Evolutionary conservation across 1,284 basidiomycete species (phyloP).

Genomic region (Takashimella koratensis): DNA sequence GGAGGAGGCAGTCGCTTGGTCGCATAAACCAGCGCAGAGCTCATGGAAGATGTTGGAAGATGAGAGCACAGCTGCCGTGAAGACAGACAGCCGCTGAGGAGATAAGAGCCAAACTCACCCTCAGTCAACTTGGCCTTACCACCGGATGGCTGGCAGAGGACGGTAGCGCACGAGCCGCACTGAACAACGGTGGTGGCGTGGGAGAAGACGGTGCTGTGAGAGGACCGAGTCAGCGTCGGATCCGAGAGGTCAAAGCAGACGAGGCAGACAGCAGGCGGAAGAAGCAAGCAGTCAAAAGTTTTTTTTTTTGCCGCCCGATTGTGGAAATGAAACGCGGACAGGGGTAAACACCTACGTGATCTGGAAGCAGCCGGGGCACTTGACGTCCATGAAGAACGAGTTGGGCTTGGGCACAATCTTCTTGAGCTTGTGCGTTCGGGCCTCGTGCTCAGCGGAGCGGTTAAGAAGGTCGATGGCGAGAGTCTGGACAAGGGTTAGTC

Average conservation of each 20-base stretch:
- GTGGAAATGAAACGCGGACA: constrained; percentile 10
- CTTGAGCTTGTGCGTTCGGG: constrained; percentile 97
- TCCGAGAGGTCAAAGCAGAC: too few species aligned
- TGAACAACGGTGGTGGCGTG: constrained; percentile 53
- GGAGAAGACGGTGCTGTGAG: constrained; percentile 50
- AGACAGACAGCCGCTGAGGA: too few species aligned
- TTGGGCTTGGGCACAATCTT: constrained; percentile 96
- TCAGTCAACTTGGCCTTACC: constrained; percentile 98
- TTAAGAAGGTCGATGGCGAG: constrained; percentile 98
- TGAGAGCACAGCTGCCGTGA: not conserved
- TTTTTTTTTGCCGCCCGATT: too few species aligned
- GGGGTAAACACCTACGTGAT: constrained; percentile 43
- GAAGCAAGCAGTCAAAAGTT: too few species aligned
- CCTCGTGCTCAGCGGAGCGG: constrained; percentile 83
- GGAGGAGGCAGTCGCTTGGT: too few species aligned
- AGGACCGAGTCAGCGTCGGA: too few species aligned
- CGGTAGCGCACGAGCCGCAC: constrained; percentile 89
- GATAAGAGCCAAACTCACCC: too few species aligned
- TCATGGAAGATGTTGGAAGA: constrained; percentile 15
- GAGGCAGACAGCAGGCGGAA: too few species aligned
- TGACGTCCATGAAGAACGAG: constrained; percentile 99
- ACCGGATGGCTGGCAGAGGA: constrained; percentile 97
- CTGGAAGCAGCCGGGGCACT: constrained; percentile 80
- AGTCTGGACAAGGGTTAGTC: constrained; percentile 65
- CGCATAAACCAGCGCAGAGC: too few species aligned